Conservation (phyloP, 2,329 filamentous ascomycete genomes). For the Aspergillus sp. region DNA sequence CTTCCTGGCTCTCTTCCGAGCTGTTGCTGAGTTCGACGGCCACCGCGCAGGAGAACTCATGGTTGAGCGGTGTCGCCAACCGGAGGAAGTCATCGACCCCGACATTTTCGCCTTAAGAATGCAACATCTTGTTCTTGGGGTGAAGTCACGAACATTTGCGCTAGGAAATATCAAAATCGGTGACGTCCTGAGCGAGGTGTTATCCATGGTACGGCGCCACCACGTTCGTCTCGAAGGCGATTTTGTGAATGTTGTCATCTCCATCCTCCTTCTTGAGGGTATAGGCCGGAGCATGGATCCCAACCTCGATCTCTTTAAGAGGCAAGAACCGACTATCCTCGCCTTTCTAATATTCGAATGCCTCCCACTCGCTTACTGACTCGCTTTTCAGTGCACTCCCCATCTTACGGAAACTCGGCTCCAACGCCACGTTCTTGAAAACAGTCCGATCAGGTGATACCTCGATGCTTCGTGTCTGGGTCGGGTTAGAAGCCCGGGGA, state of each 20-base stretch:
- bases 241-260: conserved; percentile 97
- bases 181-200: conserved; percentile 85
- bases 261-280: conserved; percentile 87
- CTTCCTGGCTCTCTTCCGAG: conserved; percentile 93
- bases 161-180: conserved; percentile 95
- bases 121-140: conserved; percentile 89
- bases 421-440: conserved; percentile 53
- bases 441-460: conserved; percentile 73
- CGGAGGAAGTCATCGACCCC: conserved; percentile 80
- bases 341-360: background rate
- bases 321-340: conserved; percentile 45
- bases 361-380: background rate
- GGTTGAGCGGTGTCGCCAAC: conserved; percentile 92
- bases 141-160: conserved; percentile 88
- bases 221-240: conserved; percentile 95
- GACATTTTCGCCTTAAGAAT: conserved; percentile 94
- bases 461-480: conserved; percentile 87
- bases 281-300: conserved; percentile 88
- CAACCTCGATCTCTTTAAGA: conserved; percentile 79
- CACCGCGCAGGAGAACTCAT: conserved; percentile 94
- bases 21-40: conserved; percentile 93
- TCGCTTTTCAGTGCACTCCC: conserved; percentile 68
- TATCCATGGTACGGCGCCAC: conserved; percentile 86
- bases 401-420: conserved; percentile 82
- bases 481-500: conserved; percentile 81